phyloP scores from a whole-genome alignment of 352 stramenopile species.

The Pseudoperonospora humuli region DNA sequence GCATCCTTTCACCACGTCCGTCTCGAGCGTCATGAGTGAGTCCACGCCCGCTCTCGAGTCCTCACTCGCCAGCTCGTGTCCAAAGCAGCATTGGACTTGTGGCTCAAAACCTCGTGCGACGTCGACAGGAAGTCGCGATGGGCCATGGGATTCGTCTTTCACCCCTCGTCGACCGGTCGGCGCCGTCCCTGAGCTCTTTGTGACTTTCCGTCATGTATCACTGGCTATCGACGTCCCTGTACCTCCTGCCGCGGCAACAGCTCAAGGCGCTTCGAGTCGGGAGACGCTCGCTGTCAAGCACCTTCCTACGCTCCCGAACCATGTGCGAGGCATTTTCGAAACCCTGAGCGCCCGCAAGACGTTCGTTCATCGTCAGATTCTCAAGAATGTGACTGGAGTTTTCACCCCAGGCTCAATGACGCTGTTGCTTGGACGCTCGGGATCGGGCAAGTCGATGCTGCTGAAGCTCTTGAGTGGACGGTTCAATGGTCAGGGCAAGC shows the following conservation, averaged over 20 bases:
- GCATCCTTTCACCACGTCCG: constrained; percentile 19
- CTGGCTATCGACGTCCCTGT: constrained; percentile 21
- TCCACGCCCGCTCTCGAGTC: constrained; percentile 24
- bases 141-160: constrained; percentile 15
- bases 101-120: constrained; percentile 10
- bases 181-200: constrained; percentile 22
- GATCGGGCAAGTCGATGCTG: constrained; percentile 41
- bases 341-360: constrained; percentile 32
- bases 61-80: constrained; percentile 17
- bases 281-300: constrained; percentile 31
- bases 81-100: constrained; percentile 19
- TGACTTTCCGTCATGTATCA: constrained; percentile 32
- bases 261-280: constrained; percentile 17
- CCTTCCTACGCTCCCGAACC: constrained; percentile 44
- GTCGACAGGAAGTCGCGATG: constrained; percentile 1
- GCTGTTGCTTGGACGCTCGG: constrained; percentile 39
- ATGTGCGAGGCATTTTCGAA: constrained; percentile 29
- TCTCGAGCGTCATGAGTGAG: constrained; percentile 26
- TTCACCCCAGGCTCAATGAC: constrained; percentile 43
- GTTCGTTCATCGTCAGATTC: constrained; percentile 32
- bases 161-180: constrained; percentile 20
- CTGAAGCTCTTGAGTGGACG: constrained; percentile 37
- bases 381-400: constrained; percentile 31
- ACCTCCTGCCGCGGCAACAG: constrained; percentile 16
- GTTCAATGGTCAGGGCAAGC: constrained; percentile 13